These are phyloP conservation scores for Fomitopsis pinicola DNA, from an alignment of 1,284 basidiomycete genomes.

Conservation along the genomic window DNA sequence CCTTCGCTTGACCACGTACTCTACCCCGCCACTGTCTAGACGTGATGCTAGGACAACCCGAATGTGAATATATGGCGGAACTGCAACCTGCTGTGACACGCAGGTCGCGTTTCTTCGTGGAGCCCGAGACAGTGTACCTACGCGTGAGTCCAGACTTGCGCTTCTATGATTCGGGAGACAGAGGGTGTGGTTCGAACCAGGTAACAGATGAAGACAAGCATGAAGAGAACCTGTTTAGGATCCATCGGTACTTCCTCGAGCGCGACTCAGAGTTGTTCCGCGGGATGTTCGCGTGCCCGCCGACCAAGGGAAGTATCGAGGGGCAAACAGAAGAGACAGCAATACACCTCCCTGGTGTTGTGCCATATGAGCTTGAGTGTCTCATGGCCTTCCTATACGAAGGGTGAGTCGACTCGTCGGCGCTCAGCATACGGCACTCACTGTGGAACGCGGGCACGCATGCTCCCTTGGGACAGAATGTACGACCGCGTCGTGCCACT, in stretches of 20 bases:
- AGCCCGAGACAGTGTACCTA: not conserved
- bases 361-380: slow-evolving; percentile 2
- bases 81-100: not conserved
- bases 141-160: not conserved
- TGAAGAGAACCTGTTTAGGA: slow-evolving; percentile 4
- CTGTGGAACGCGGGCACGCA: not conserved
- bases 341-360: not conserved
- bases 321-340: slow-evolving; percentile 5
- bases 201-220: not conserved
- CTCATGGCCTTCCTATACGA: slow-evolving; percentile 8
- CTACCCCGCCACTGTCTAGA: not conserved
- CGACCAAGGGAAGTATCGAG: not conserved
- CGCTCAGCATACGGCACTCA: not conserved
- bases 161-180: not conserved
- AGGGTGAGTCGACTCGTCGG: not conserved
- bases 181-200: not conserved
- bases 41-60: not conserved
- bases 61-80: no score
- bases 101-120: slow-evolving; percentile 1
- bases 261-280: slow-evolving; percentile 13
- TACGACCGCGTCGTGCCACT: not conserved
- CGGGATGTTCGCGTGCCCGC: slow-evolving; percentile 8
- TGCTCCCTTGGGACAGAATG: not conserved
- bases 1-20: not conserved
- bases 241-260: slow-evolving; percentile 14